phyloP scores from a whole-genome alignment of 1,284 basidiomycete genomes.

The Caloboletus inedulis region DNA sequence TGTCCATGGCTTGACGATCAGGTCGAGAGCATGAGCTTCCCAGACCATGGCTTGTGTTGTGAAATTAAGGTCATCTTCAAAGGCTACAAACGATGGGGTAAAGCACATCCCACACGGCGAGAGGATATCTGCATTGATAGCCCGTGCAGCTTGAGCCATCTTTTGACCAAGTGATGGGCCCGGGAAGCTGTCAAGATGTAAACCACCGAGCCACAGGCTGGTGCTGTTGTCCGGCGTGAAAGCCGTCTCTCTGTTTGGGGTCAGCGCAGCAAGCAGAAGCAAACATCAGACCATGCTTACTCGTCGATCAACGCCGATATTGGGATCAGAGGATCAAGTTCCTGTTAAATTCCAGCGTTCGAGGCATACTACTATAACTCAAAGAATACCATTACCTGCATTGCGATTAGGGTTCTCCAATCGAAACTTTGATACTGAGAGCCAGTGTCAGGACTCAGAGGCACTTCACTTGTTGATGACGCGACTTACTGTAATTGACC shows the following conservation, averaged over 20 bases:
- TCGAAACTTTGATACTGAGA: constrained; percentile 72
- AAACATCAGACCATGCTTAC: constrained; percentile 35
- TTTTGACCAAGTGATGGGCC: constrained; percentile 52
- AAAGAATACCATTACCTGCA: constrained; percentile 49
- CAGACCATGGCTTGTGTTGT: constrained; percentile 67
- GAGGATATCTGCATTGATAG: constrained; percentile 64
- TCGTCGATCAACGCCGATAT: constrained; percentile 62
- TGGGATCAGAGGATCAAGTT: constrained; percentile 48
- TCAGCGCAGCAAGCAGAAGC: constrained; percentile 11
- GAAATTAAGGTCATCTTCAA: constrained; percentile 51
- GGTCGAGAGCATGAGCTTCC: constrained; percentile 58
- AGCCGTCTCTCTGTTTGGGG: constrained; percentile 40
- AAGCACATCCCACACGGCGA: constrained; percentile 54
- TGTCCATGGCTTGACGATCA: constrained; percentile 71
- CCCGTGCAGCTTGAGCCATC: constrained; percentile 65
- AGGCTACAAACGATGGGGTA: constrained; percentile 23
- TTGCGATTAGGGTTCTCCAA: constrained; percentile 66
- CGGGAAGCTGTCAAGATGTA: constrained; percentile 53
- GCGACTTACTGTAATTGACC: constrained; percentile 56
- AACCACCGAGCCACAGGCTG: constrained; percentile 62
- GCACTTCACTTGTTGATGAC: not conserved
- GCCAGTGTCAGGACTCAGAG: constrained; percentile 4
- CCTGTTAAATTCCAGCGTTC: constrained; percentile 24
- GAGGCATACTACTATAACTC: not conserved
- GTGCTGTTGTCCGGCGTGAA: constrained; percentile 38